phyloP scores from a whole-genome alignment of 192 early-diverging fungal genomes.

The Backusella parvicylindrica region DNA sequence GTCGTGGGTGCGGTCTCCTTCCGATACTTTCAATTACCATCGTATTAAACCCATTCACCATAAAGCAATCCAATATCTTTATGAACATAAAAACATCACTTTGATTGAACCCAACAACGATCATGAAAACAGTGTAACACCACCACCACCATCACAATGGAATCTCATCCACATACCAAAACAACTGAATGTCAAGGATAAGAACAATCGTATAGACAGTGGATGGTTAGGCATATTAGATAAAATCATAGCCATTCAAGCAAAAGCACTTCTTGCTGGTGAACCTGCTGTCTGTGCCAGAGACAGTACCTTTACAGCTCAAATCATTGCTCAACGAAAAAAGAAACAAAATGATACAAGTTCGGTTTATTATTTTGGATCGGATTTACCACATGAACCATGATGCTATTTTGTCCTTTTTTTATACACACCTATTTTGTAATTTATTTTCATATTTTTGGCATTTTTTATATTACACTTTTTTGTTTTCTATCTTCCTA shows the following conservation, averaged over 20 bases:
- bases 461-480: background rate
- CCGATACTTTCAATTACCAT: background rate
- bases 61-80: conserved; percentile 26
- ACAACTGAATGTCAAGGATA: background rate
- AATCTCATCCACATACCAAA: conserved; percentile 14
- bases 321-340: conserved; percentile 22
- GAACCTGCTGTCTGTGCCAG: conserved; percentile 29
- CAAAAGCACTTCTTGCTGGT: conserved; percentile 26
- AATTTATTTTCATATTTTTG: background rate
- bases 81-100: conserved; percentile 18
- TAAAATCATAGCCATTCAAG: conserved; percentile 33
- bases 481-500: no score
- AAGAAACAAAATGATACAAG: background rate
- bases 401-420: no score
- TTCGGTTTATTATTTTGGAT: conserved; percentile 8
- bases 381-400: background rate
- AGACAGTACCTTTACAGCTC: conserved; percentile 31
- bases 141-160: conserved; percentile 20
- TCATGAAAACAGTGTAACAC: background rate
- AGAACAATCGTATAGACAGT: background rate
- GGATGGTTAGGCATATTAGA: conserved; percentile 33
- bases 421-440: background rate
- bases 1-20: conserved; percentile 15
- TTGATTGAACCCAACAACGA: background rate
- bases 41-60: conserved; percentile 26